Percentiles rank a stretch among this genome's conserved stretches.
phyloP scores from a whole-genome alignment of 192 early-diverging fungal species.

The Chytriomyces hyalinus region DNA sequence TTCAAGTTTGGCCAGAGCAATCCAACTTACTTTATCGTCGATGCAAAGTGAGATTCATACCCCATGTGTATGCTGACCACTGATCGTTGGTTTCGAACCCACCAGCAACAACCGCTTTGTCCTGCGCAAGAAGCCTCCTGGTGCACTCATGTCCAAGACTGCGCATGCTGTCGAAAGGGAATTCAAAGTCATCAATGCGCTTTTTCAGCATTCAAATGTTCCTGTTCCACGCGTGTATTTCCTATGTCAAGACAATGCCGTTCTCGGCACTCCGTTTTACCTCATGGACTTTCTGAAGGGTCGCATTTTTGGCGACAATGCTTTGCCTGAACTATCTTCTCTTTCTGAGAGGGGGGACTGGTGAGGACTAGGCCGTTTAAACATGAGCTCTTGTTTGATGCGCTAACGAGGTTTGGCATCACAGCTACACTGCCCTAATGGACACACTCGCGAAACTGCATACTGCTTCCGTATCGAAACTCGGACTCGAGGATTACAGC shows the following conservation, averaged over 20 bases:
- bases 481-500: constrained; percentile 78
- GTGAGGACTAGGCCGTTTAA: constrained; percentile 27
- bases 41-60: constrained; percentile 57
- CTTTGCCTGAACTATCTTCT: constrained; percentile 22
- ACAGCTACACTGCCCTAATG: constrained; percentile 62
- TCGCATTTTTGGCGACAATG: constrained; percentile 74
- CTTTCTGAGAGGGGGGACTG: constrained; percentile 29
- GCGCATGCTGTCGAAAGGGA: constrained; percentile 95
- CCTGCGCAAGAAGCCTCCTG: constrained; percentile 92
- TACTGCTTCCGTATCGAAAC: constrained; percentile 62
- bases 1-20: constrained; percentile 94
- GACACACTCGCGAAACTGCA: constrained; percentile 83
- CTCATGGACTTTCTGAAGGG: constrained; percentile 96
- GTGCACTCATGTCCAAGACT: constrained; percentile 78
- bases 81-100: neutral
- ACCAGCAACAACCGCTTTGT: constrained; percentile 71
- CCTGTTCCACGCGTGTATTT: constrained; percentile 89
- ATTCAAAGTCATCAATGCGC: constrained; percentile 77
- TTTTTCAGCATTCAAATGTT: constrained; percentile 73
- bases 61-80: neutral
- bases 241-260: constrained; percentile 83
- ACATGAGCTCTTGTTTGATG: neutral
- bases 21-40: constrained; percentile 84
- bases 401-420: neutral
- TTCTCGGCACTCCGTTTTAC: constrained; percentile 94